A percentile compares a stretch with the other conserved stretches of the same genome.
phyloP scores from a whole-genome alignment of 2,329 filamentous ascomycete genomes.

The Rutstroemia sp. region DNA sequence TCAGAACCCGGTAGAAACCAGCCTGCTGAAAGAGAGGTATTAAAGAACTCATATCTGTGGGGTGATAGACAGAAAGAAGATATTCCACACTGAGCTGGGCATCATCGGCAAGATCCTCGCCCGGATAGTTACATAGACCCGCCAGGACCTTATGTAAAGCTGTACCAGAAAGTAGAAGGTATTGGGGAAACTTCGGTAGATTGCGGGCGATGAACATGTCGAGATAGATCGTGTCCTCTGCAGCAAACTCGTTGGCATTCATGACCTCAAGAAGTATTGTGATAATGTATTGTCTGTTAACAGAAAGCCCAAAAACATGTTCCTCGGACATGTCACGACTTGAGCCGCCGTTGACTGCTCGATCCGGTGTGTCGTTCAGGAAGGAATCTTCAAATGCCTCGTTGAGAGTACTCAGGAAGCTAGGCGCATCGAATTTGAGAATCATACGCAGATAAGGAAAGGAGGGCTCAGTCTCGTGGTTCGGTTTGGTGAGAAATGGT shows the following conservation, averaged over 20 bases:
- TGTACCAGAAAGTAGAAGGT: slow-evolving; percentile 82
- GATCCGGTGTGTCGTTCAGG: slow-evolving; percentile 71
- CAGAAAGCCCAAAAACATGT: slow-evolving; percentile 59
- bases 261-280: slow-evolving; percentile 89
- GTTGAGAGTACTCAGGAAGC: slow-evolving; percentile 90
- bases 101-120: slow-evolving; percentile 75
- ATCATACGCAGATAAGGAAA: slow-evolving; percentile 83
- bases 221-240: slow-evolving; percentile 83
- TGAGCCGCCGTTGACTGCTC: slow-evolving; percentile 46
- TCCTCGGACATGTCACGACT: slow-evolving; percentile 50
- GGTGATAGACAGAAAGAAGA: slow-evolving; percentile 85
- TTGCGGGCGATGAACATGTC: slow-evolving; percentile 99
- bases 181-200: slow-evolving; percentile 92
- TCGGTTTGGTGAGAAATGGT: slow-evolving; percentile 53
- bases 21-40: slow-evolving; percentile 74
- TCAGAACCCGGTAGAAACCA: slow-evolving; percentile 84
- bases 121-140: slow-evolving; percentile 79
- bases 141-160: slow-evolving; percentile 73
- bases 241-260: slow-evolving; percentile 66
- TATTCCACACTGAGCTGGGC: slow-evolving; percentile 97
- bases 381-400: slow-evolving; percentile 96
- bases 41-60: slow-evolving; percentile 68
- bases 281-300: slow-evolving; percentile 88
- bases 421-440: slow-evolving; percentile 81
- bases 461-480: slow-evolving; percentile 55